Base-by-base conservation (phyloP, 2,329 filamentous ascomycete genomes). In the Ophiocordyceps camponoti-saundersi region DNA sequence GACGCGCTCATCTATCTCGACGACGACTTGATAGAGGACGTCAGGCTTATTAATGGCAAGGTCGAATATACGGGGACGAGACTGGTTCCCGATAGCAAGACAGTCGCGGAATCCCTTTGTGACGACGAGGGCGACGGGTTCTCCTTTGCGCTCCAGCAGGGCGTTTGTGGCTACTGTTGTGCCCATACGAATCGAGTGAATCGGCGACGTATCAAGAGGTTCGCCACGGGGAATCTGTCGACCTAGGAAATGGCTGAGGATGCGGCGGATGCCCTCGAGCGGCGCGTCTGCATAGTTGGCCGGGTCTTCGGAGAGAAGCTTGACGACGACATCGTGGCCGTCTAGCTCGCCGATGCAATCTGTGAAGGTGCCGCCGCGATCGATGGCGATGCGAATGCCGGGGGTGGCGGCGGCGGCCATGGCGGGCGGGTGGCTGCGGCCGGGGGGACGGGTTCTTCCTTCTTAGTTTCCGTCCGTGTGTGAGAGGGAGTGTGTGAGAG, bases 161-260 rank as follows among this genome's bases (percentile, higher is more conserved):
- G 82, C 82, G 59, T 87, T 87, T 0, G 82, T 87, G 1, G 82
- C 82, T 2, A 87, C 82, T 0, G 82, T 87, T 0, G 83, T 87
- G n/a, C 83, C 82, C 81, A 86, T 86, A 21, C 82, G 77, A 55
- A 86, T 85, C 48, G 77, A 82, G 57, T 83, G 79, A 36, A 68
- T 59, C 12, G 59, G 55, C 0, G 57, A 58, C 1, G 64, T 57
- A 12, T 66, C 60, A 12, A 67, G 46, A 7, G 60, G 47, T 1
- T 59, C 54, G 1, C 61, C 63, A 6, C 61, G 55, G 0, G 64
- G 61, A 16, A 66, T 54, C 2, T 57, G 50, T 6, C 54, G 55
- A 3, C 57, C 56, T 1, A 59, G 58, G 6, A 60, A 62, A 16
- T 56, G 53, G 53, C 61, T 62, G 12, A 66, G 52, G 22, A 68